A percentile compares a stretch with the other conserved stretches of the same genome.
Conservation (phyloP, 495 filamentous ascomycete species). For the Paragyromitra xinjiangensis region DNA sequence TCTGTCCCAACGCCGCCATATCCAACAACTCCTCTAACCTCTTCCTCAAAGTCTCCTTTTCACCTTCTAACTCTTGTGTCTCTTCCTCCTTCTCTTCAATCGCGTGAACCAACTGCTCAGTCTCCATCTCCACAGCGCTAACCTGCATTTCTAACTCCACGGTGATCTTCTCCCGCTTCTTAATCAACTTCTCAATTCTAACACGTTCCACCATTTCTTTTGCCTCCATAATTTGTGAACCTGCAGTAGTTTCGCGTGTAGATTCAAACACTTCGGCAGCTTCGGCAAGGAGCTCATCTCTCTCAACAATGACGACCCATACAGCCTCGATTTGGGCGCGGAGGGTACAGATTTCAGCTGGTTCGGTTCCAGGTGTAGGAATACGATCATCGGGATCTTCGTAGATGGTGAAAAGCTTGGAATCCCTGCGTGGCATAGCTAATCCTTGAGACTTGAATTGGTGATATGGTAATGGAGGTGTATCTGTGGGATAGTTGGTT, state of each 20-base stretch:
- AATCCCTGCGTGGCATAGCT: background rate
- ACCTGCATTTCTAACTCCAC: background rate
- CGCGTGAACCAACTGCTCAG: background rate
- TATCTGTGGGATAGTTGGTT: background rate
- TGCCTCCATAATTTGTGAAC: background rate
- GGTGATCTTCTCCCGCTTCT: background rate
- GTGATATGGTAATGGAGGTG: background rate
- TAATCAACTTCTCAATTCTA: background rate
- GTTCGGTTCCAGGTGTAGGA: background rate
- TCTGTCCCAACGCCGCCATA: background rate
- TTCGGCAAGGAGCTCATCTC: background rate
- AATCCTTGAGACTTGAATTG: background rate
- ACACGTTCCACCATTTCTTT: background rate
- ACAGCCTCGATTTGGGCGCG: background rate
- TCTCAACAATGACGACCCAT: background rate
- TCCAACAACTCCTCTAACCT: background rate
- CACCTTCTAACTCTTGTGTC: background rate
- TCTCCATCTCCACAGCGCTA: background rate
- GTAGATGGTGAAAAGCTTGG: conserved; percentile 8
- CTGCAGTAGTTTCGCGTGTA: background rate
- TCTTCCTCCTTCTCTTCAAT: conserved; percentile 7
- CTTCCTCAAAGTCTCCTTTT: background rate
- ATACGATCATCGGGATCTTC: conserved; percentile 15
- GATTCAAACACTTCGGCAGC: background rate
- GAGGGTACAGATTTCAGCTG: background rate